These are phyloP conservation scores for Suillus clintonianus DNA, from an alignment of 768 basidiomycete genomes.

Conservation along the genomic window DNA sequence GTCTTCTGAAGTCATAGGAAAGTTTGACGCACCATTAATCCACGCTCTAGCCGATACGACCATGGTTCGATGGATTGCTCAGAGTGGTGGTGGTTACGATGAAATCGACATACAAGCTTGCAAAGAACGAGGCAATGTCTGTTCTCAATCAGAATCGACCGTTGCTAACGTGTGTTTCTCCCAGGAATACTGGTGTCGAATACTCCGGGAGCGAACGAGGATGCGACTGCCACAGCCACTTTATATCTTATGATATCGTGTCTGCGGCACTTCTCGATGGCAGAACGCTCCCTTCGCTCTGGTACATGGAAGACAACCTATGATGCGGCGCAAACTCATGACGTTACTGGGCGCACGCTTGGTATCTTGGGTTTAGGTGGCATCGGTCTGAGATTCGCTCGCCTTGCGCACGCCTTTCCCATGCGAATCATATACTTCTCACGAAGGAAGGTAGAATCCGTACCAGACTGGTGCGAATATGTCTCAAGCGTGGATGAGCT, in stretches of 20 bases:
- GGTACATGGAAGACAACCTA: constrained; percentile 60
- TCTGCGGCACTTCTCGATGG: constrained; percentile 65
- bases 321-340: constrained; percentile 48
- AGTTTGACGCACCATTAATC: constrained; percentile 79
- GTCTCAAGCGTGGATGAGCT: constrained; percentile 63
- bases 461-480: constrained; percentile 76
- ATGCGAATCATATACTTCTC: constrained; percentile 86
- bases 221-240: constrained; percentile 82
- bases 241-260: constrained; percentile 75
- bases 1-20: constrained; percentile 61
- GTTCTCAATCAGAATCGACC: not conserved
- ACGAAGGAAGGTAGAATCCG: constrained; percentile 50
- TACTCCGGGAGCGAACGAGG: constrained; percentile 83
- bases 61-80: constrained; percentile 76
- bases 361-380: constrained; percentile 73
- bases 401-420: constrained; percentile 73
- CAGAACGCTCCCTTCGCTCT: constrained; percentile 52
- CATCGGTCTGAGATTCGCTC: constrained; percentile 65
- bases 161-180: not conserved
- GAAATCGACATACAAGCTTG: constrained; percentile 74
- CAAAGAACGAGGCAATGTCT: constrained; percentile 58
- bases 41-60: constrained; percentile 52
- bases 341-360: constrained; percentile 64
- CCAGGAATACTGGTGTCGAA: constrained; percentile 77
- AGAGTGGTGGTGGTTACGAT: constrained; percentile 89